Base-by-base conservation (phyloP, 352 stramenopile genomes). In the Pythium scleroteichum region DNA sequence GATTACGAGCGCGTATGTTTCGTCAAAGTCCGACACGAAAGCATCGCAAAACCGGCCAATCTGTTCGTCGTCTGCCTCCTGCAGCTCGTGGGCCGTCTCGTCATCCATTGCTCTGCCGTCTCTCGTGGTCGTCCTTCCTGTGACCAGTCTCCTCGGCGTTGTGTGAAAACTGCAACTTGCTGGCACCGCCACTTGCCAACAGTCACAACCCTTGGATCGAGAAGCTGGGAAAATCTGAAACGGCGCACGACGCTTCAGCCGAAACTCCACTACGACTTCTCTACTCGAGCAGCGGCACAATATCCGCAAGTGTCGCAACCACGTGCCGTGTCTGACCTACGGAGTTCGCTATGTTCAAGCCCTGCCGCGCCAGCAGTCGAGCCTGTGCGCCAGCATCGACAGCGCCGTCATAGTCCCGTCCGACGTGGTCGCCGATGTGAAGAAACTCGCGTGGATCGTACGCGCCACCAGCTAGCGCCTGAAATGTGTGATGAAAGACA, bases 401-500 rank as follows among this genome's bases (percentile, higher is more conserved):
- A 0, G 82, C 76, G 9, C 76, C 84, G 0, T 66, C 40, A 48
- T 88, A 90, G 61, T 94, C 84, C n/a, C 69, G 74, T 14, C 12
- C 48, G 4, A 24, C 32, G 47, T 94, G 73, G 46, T 94, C 84
- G 0, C 84, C 84, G 13, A 92, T 72, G 49, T 94, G 84, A 24
- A 94, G 52, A 54, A 79, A 75, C 19, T 33, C 52, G 12, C 16
- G 40, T 12, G 64, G 33, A 16, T 23, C 22, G 14, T 72, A 41
- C 1, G 45, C n/a, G 1, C 33, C 29, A 35, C 6, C n/a, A 27
- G 44, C 24, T 19, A 71, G 17, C 17, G 10, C 38, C 10, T 27
- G 3, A n/a, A 87, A 87, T 26, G 82, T 84, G 26, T 71, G 62
- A 4, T 64, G 55, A 45, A 92, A 94, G 64, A 94, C 87, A 10